Percentiles rank a stretch among this genome's conserved stretches.
phyloP scores from a whole-genome alignment of 805 yeast species.

The Lipomyces chichibuensis region DNA sequence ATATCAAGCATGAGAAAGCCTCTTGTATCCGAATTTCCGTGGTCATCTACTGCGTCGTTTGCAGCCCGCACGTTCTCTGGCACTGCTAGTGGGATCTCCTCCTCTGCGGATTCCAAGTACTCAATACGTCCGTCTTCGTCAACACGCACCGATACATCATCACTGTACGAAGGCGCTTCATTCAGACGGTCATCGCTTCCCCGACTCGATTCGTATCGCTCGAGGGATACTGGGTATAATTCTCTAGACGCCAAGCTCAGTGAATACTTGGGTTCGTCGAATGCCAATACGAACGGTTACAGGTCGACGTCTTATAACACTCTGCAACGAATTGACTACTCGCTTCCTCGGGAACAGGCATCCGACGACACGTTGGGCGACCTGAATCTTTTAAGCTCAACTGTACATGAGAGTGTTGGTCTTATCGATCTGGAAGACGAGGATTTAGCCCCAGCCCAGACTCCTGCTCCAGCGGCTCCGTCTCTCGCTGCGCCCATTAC shows the following conservation, averaged over 20 bases:
- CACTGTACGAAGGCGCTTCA: constrained; percentile 30
- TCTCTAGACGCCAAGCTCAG: constrained; percentile 31
- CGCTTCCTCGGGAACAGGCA: constrained; percentile 2
- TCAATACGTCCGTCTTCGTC: neutral
- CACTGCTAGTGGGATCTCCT: neutral
- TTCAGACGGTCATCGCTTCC: constrained; percentile 27
- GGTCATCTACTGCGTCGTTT: constrained; percentile 25
- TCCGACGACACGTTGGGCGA: constrained; percentile 5
- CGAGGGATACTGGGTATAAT: constrained; percentile 11
- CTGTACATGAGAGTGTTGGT: constrained; percentile 11
- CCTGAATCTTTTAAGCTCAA: neutral
- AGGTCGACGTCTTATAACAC: constrained; percentile 1
- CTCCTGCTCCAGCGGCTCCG: constrained; percentile 9
- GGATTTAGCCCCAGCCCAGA: neutral
- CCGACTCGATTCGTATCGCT: constrained; percentile 24
- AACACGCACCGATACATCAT: constrained; percentile 4
- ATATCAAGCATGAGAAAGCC: constrained; percentile 26
- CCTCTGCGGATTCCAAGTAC: constrained; percentile 4
- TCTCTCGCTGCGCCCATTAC: constrained; percentile 2
- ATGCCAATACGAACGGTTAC: neutral
- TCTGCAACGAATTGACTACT: neutral
- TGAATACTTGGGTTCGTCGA: constrained; percentile 20
- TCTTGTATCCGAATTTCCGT: constrained; percentile 28
- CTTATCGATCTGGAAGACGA: constrained; percentile 30
- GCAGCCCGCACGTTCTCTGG: constrained; percentile 20